Conservation (phyloP, 2,329 filamentous ascomycete genomes). For the Polychaeton citri region DNA sequence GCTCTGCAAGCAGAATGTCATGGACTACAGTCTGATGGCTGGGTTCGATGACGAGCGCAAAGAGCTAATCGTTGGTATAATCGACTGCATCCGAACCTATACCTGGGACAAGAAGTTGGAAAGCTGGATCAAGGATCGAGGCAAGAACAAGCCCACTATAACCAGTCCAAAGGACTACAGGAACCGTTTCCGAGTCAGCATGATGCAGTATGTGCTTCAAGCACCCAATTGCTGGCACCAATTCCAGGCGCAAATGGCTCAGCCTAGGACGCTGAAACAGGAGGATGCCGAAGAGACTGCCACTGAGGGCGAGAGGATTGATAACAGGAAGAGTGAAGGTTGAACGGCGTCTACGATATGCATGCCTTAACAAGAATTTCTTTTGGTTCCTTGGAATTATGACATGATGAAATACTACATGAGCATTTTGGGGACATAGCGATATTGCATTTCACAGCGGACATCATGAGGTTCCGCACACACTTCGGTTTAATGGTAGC, state of each 20-base stretch:
- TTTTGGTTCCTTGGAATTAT: no score
- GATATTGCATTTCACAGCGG: no score
- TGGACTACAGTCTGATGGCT: slow-evolving; percentile 99
- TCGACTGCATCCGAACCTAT: slow-evolving; percentile 95
- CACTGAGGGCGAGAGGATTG: neutral
- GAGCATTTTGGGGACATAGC: no score
- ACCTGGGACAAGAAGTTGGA: slow-evolving; percentile 99
- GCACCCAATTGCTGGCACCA: slow-evolving; percentile 66
- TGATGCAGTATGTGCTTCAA: slow-evolving; percentile 77
- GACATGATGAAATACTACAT: no score
- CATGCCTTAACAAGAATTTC: no score
- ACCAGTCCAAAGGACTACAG: slow-evolving; percentile 98
- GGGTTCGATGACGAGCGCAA: slow-evolving; percentile 83
- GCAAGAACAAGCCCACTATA: slow-evolving; percentile 78
- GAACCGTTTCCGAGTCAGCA: slow-evolving; percentile 85
- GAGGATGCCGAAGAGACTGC: slow-evolving; percentile 3
- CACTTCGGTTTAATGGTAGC: no score
- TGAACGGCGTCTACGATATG: no score
- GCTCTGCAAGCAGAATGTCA: slow-evolving; percentile 86
- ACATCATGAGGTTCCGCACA: no score
- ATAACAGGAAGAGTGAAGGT: neutral
- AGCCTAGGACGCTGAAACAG: slow-evolving; percentile 19
- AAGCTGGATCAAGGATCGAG: slow-evolving; percentile 97
- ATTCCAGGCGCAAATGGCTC: slow-evolving; percentile 33
- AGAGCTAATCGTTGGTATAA: slow-evolving; percentile 92